These are phyloP conservation scores for Lepraria neglecta DNA, from an alignment of 495 filamentous ascomycete species.

Conservation along the genomic window DNA sequence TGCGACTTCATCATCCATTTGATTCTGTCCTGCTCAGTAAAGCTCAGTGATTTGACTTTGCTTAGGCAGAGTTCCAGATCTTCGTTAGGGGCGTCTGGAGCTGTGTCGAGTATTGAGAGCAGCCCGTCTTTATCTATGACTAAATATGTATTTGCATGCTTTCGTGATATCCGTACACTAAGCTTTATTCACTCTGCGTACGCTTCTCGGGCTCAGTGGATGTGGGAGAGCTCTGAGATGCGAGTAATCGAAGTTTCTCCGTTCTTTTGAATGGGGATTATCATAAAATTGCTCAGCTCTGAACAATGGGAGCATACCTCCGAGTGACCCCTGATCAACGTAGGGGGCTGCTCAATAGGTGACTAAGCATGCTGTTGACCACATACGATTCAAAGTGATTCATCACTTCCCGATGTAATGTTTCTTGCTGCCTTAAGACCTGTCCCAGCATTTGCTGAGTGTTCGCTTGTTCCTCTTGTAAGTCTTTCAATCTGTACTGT, in stretches of 20 bases:
- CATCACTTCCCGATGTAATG: neutral
- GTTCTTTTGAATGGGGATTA: too few relatives aligned
- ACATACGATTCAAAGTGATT: neutral
- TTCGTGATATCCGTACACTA: too few relatives aligned
- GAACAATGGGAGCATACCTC: neutral
- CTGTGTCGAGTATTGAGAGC: neutral
- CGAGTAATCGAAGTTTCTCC: too few relatives aligned
- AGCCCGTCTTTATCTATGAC: neutral
- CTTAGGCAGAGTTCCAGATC: conserved; percentile 4
- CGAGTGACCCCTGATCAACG: neutral
- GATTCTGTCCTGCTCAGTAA: neutral
- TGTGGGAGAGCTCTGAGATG: too few relatives aligned
- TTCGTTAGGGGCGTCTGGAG: neutral
- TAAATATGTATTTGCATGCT: too few relatives aligned
- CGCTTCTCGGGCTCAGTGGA: too few relatives aligned
- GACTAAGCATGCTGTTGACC: conserved; percentile 4
- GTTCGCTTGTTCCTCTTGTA: neutral
- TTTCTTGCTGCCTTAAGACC: neutral
- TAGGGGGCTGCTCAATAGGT: neutral
- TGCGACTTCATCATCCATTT: conserved; percentile 8
- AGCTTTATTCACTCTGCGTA: too few relatives aligned
- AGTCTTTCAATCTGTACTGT: neutral
- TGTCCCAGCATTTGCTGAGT: neutral
- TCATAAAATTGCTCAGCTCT: too few relatives aligned
- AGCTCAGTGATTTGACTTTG: neutral